Evolutionary conservation across 805 yeast genomes (phyloP).

Genomic region (Yarrowia osloensis): DNA sequence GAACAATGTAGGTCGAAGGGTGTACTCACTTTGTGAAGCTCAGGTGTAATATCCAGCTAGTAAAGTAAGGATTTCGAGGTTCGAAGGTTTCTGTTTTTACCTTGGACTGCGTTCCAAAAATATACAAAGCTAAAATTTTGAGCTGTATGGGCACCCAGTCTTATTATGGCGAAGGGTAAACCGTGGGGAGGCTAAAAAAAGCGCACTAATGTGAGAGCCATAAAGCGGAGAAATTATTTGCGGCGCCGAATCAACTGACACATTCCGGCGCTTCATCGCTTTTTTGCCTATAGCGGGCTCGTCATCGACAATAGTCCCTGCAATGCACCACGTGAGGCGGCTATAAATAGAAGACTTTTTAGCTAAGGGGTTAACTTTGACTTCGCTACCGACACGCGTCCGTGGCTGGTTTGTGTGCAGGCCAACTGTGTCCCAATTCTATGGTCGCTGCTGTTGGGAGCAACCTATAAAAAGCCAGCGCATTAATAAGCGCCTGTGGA

Average conservation of each 20-base stretch:
- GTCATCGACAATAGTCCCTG: background rate
- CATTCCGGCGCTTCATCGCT: background rate
- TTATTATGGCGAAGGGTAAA: constrained; percentile 8
- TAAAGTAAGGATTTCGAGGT: background rate
- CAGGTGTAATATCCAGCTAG: constrained; percentile 19
- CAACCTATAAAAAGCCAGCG: background rate
- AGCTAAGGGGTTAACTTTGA: constrained; percentile 24
- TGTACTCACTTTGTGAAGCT: constrained; percentile 29
- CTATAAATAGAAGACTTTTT: constrained; percentile 15
- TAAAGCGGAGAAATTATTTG: background rate
- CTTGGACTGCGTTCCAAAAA: constrained; percentile 24
- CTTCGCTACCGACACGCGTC: constrained; percentile 19
- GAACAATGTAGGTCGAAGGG: background rate
- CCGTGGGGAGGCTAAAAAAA: background rate
- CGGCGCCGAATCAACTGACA: background rate
- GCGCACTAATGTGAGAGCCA: background rate
- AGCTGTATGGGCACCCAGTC: constrained; percentile 9
- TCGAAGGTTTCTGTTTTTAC: constrained; percentile 23
- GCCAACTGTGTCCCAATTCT: background rate
- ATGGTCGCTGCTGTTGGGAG: background rate
- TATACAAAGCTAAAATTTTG: constrained; percentile 7
- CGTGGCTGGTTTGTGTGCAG: constrained; percentile 24
- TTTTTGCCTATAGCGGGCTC: background rate
- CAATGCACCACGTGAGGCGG: constrained; percentile 30
- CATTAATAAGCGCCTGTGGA: background rate